Evolutionary conservation across 306 rosid species (phyloP), one percentile per base, ranked within the genome.

Genomic region (Vachellia collinsii): DNA sequence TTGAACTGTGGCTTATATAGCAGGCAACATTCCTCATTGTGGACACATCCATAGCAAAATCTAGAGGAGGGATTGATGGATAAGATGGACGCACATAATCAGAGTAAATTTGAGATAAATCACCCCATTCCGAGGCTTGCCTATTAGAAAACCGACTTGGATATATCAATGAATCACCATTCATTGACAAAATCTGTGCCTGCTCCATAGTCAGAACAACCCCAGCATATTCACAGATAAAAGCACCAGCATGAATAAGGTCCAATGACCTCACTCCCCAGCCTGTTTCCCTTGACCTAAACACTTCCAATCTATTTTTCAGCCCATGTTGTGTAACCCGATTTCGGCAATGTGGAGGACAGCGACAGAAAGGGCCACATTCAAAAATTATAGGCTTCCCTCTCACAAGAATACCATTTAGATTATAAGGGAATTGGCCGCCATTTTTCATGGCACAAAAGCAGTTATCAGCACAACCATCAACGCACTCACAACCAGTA

Each of bases 231-330:
- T 95, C 99, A 19, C 98, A 94, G 74, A 94, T 92, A 83, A 94
- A 94, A 41, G 95, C 74, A 38, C 98, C 98, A 3, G 99, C 98
- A 71, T 89, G 97, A 77, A 95, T 95, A 83, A 93, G 86, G 79
- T 95, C 96, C 88, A 95, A 83, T n/a, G 99, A 90, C 87, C 98
- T 90, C 83, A 95, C 99, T 61, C 98, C 99, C 99, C 99, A 95
- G 22, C 97, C 94, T 38, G 98, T 90, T 86, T 93, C 92, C 85
- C 80, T 83, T 4, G 99, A 95, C 79, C 99, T 87, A 74, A 95
- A 93, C 83, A 95, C 96, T 77, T 93, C 99, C 77, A 95, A 53
- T 80, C 88, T 89, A 75, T 88, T 65, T 67, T 25, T 92, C 73
- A 88, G 58, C 72, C 99, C 98, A 63, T 87, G 87, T 59, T 95